Percentiles rank a stretch among this genome's conserved stretches.
phyloP scores from a whole-genome alignment of 2,329 filamentous ascomycete species.

The Penicillium sp. region DNA sequence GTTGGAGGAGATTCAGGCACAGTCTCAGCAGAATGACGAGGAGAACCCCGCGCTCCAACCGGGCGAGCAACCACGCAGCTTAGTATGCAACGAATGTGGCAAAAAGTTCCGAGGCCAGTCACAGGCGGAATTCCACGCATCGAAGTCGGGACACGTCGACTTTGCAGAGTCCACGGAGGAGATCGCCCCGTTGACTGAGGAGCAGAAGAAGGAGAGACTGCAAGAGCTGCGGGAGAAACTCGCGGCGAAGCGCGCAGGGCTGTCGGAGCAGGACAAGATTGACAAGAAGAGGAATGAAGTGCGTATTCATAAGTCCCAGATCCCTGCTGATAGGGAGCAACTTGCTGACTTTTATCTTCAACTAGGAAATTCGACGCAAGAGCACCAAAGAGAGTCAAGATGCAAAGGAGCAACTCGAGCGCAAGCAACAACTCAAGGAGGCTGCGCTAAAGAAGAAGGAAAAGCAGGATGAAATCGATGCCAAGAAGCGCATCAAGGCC shows the following conservation, averaged over 20 bases:
- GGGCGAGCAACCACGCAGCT: slow-evolving; percentile 69
- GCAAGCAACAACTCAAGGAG: slow-evolving; percentile 89
- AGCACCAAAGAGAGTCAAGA: slow-evolving; percentile 85
- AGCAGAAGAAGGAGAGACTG: slow-evolving; percentile 80
- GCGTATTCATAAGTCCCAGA: slow-evolving; percentile 14
- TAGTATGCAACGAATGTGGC: slow-evolving; percentile 91
- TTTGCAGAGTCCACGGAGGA: slow-evolving; percentile 93
- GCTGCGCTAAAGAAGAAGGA: slow-evolving; percentile 81
- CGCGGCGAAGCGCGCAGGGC: slow-evolving; percentile 65
- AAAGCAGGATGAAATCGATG: slow-evolving; percentile 78
- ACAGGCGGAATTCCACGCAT: slow-evolving; percentile 84
- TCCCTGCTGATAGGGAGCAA: neutral
- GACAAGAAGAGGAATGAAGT: slow-evolving; percentile 84
- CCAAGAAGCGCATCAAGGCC: slow-evolving; percentile 83
- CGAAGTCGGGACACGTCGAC: slow-evolving; percentile 84
- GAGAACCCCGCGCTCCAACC: slow-evolving; percentile 64
- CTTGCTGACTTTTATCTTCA: neutral
- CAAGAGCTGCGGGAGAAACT: slow-evolving; percentile 69
- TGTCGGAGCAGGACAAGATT: slow-evolving; percentile 70
- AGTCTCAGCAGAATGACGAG: slow-evolving; percentile 49
- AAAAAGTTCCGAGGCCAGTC: slow-evolving; percentile 81
- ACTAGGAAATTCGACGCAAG: slow-evolving; percentile 69
- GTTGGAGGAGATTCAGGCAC: slow-evolving; percentile 70
- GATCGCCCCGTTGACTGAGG: slow-evolving; percentile 82
- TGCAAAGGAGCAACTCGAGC: slow-evolving; percentile 79